phyloP scores from a whole-genome alignment of 2,329 filamentous ascomycete species.

The Neofusicoccum parvum region DNA sequence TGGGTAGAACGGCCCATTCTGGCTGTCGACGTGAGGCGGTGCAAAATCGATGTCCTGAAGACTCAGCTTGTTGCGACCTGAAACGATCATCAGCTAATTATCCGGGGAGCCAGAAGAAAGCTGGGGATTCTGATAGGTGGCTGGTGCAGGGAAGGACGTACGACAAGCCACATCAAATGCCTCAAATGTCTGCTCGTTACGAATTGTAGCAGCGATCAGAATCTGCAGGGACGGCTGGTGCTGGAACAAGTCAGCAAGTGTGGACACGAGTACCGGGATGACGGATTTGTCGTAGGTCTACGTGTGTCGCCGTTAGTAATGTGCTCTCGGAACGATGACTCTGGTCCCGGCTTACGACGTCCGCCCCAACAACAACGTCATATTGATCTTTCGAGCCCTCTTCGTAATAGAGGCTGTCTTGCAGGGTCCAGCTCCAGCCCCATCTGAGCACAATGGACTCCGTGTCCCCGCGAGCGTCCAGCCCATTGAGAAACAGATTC shows the following conservation, averaged over 20 bases:
- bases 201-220: slow-evolving; percentile 69
- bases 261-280: slow-evolving; percentile 66
- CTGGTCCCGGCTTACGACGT: slow-evolving; percentile 56
- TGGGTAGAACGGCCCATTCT: slow-evolving; percentile 67
- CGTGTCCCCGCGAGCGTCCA: slow-evolving; percentile 51
- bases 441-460: slow-evolving; percentile 61
- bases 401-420: slow-evolving; percentile 24
- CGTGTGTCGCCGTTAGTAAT: slow-evolving; percentile 3
- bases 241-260: slow-evolving; percentile 63
- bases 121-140: neutral
- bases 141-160: slow-evolving; percentile 34
- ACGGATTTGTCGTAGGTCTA: slow-evolving; percentile 70
- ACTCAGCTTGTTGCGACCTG: slow-evolving; percentile 39
- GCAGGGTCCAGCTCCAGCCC: slow-evolving; percentile 57
- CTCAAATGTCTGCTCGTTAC: slow-evolving; percentile 70
- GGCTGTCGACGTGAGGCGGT: slow-evolving; percentile 40
- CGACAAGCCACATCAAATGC: slow-evolving; percentile 64
- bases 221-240: slow-evolving; percentile 60
- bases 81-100: slow-evolving; percentile 32
- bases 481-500: slow-evolving; percentile 68
- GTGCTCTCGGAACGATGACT: slow-evolving; percentile 1
- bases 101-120: neutral
- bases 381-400: slow-evolving; percentile 41
- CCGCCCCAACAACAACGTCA: slow-evolving; percentile 73
- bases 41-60: slow-evolving; percentile 36